A percentile compares a stretch with the other conserved stretches of the same genome.
These are phyloP conservation scores for Phaffomyces thermotolerans DNA, from an alignment of 805 yeast species.

Conservation along the genomic window DNA sequence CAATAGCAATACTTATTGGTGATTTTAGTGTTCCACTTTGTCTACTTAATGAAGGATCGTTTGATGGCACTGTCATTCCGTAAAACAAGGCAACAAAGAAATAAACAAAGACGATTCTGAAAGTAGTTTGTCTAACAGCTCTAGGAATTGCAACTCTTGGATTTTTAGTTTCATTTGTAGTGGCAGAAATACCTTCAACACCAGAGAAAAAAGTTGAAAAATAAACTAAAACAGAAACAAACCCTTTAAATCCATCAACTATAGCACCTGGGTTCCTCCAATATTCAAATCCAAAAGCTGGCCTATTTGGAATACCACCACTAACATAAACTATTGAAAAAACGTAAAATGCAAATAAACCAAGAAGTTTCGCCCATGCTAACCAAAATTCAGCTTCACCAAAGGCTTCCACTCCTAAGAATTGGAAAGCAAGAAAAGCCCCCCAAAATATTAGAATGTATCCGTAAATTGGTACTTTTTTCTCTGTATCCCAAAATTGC, in stretches of 20 bases:
- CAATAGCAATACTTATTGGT: slow-evolving; percentile 67
- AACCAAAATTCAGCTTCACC: slow-evolving; percentile 54
- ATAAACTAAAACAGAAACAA: slow-evolving; percentile 54
- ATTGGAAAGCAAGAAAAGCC: slow-evolving; percentile 42
- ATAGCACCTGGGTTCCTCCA: slow-evolving; percentile 28
- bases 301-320: slow-evolving; percentile 33
- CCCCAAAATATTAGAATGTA: slow-evolving; percentile 49
- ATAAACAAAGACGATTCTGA: slow-evolving; percentile 9
- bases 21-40: slow-evolving; percentile 32
- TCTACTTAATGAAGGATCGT: slow-evolving; percentile 5
- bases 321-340: slow-evolving; percentile 39
- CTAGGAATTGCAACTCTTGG: slow-evolving; percentile 66
- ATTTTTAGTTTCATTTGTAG: slow-evolving; percentile 66
- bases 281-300: slow-evolving; percentile 28
- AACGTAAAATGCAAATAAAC: slow-evolving; percentile 42
- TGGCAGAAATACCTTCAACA: slow-evolving; percentile 65
- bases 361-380: slow-evolving; percentile 42
- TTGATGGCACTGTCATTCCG: slow-evolving; percentile 8
- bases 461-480: slow-evolving; percentile 47
- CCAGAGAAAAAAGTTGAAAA: slow-evolving; percentile 77
- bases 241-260: slow-evolving; percentile 43
- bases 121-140: slow-evolving; percentile 36
- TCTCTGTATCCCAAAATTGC: slow-evolving; percentile 38
- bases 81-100: slow-evolving; percentile 7
- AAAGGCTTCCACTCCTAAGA: slow-evolving; percentile 44